Percentiles rank a stretch among this genome's conserved stretches.
These are phyloP conservation scores for Sicyos baderoa DNA, from an alignment of 306 rosid genomes.

Conservation along the genomic window DNA sequence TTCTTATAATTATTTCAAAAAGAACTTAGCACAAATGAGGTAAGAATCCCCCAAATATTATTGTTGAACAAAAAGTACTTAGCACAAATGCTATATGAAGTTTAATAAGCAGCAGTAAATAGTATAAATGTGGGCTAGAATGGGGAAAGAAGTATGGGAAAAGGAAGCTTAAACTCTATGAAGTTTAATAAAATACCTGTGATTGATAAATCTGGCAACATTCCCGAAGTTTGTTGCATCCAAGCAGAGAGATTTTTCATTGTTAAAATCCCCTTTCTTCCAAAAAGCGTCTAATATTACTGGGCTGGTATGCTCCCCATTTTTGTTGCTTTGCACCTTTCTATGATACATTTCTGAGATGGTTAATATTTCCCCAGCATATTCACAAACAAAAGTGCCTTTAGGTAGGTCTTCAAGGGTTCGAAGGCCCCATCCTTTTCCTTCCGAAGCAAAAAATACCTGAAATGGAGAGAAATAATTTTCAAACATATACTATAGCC, in stretches of 20 bases:
- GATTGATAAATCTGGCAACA: slow-evolving; percentile 40
- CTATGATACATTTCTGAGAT: slow-evolving; percentile 52
- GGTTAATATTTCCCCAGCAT: slow-evolving; percentile 75
- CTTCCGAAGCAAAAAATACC: slow-evolving; percentile 74
- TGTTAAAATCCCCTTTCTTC: slow-evolving; percentile 43
- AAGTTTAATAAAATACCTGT: slow-evolving; percentile 11
- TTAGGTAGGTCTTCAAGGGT: slow-evolving; percentile 75
- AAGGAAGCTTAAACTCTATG: background rate
- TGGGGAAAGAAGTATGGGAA: background rate
- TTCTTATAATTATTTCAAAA: background rate
- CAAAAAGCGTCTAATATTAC: slow-evolving; percentile 70
- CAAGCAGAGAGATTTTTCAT: slow-evolving; percentile 71
- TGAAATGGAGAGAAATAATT: slow-evolving; percentile 28
- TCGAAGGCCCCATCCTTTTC: slow-evolving; percentile 94
- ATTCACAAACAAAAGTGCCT: slow-evolving; percentile 91
- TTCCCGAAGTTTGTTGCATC: slow-evolving; percentile 81
- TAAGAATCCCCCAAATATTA: too few species aligned
- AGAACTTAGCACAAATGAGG: background rate
- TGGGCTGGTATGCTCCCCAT: slow-evolving; percentile 37
- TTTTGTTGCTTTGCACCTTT: slow-evolving; percentile 36
- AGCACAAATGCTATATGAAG: background rate
- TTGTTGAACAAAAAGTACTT: background rate
- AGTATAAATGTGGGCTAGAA: background rate
- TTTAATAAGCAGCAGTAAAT: background rate
- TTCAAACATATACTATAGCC: background rate